Evolutionary conservation across 768 basidiomycete genomes (phyloP), one percentile per base, ranked within the genome.

Genomic region (Daedaleopsis nitida): DNA sequence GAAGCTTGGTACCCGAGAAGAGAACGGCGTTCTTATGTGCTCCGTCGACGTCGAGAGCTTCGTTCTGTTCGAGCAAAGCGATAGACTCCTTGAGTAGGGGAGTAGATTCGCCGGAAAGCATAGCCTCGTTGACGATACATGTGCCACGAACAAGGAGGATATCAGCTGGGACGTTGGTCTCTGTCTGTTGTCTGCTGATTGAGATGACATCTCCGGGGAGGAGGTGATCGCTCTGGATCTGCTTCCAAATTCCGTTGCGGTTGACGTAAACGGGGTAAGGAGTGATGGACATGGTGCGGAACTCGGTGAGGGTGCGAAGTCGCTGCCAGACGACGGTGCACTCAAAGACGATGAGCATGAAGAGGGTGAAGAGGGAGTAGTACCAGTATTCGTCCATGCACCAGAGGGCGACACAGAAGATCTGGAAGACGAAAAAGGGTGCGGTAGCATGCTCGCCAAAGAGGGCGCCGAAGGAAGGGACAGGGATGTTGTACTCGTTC

Each of bases 261-360:
- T 86, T 87, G 57, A 86, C 88, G 61, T 89, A 83, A 49, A 98
- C 92, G 0, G 89, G 83, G 76, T 91, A 99, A 0, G 97, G 97
- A 17, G 85, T 85, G 42, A 98, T 87, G 19, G 92, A 87, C 97
- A 99, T 99, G 0, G 96, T 97, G 58, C 96, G 81, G 77, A 99
- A 99, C 73, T 99, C 97, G 11, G 88, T 92, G 50, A 98, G 75
- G 5, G 97, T 99, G 68, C 86, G 82, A 17, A 98, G 82, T n/a
- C 97, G 92, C 88, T 98, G 97, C 87, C 92, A 98, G 34, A 98
- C 96, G 23, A 97, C 95, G 1, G 97, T 98, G 76, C 96, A 98
- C 76, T 99, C 97, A 71, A 99, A 99, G 64, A 97, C 90, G 50
- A 99, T 78, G 38, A 99, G 81, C 97, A 99, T 99, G 84, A 99